phyloP scores from a whole-genome alignment of 2,329 filamentous ascomycete species.

The Sporothrix humicola region DNA sequence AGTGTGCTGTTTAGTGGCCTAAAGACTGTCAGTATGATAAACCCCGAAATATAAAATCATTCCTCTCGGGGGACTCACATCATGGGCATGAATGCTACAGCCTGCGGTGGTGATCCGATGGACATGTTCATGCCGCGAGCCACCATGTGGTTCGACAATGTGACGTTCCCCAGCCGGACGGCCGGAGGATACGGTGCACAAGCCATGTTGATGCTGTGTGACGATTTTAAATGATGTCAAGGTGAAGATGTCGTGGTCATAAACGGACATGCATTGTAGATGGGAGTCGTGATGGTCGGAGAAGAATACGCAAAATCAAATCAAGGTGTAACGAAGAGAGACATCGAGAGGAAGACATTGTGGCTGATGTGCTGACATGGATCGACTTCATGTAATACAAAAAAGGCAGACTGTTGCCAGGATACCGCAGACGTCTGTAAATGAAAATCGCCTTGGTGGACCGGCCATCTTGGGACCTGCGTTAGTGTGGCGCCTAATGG shows the following conservation, averaged over 20 bases:
- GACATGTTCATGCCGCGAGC: constrained; percentile 34
- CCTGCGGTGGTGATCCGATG: constrained; percentile 35
- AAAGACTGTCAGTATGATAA: not conserved
- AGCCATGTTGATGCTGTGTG: constrained; percentile 9
- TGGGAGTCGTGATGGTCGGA: not conserved
- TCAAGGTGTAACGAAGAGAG: no score
- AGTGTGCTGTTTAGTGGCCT: constrained; percentile 38
- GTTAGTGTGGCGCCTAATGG: not conserved
- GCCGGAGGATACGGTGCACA: constrained; percentile 34
- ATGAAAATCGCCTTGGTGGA: not conserved
- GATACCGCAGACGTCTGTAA: not conserved
- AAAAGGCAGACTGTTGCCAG: not conserved
- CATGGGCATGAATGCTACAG: constrained; percentile 33
- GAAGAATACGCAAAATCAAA: not conserved
- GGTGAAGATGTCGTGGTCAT: not conserved
- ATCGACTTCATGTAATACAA: not conserved
- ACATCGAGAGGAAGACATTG: not conserved
- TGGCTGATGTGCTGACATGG: not conserved
- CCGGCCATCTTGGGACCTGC: not conserved
- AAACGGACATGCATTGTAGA: not conserved
- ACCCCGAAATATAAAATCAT: no score
- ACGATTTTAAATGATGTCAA: not conserved
- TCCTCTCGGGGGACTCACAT: no score
- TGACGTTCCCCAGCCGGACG: constrained; percentile 34
- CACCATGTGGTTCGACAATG: constrained; percentile 27